Conservation (phyloP, 345 rosid genomes). For the Acer negundo region DNA sequence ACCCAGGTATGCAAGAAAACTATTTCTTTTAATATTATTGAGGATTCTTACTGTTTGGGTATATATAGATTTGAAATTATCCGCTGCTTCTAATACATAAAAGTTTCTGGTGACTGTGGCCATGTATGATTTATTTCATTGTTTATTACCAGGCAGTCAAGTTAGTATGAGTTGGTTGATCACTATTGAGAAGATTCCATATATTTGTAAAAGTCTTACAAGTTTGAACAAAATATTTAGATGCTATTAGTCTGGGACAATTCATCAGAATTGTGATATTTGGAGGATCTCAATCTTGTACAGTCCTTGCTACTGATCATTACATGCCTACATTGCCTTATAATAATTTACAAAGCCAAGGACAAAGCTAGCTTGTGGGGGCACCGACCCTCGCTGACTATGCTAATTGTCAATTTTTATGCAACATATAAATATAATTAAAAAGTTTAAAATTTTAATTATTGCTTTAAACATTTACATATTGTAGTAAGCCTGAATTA, state of each 20-base stretch:
- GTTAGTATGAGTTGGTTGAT: not conserved
- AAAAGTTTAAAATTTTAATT: not conserved
- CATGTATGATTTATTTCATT: not conserved
- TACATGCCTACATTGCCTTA: not conserved
- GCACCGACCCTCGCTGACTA: not conserved
- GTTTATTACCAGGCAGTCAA: not conserved
- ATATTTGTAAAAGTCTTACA: not conserved
- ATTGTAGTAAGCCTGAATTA: not conserved
- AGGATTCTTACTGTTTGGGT: not conserved
- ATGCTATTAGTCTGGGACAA: not conserved
- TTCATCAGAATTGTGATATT: not conserved
- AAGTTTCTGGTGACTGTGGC: not conserved
- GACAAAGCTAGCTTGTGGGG: not conserved
- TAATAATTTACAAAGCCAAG: not conserved
- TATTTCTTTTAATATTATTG: not conserved
- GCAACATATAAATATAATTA: no score
- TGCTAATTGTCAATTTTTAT: not conserved
- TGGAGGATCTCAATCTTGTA: not conserved
- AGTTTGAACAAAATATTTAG: not conserved
- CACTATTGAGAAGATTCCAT: not conserved
- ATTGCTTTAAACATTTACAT: no score
- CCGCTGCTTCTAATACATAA: not conserved
- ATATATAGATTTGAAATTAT: not conserved
- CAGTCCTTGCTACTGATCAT: not conserved
- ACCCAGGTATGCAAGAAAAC: conserved; percentile 62